These are phyloP conservation scores for Pythium pectinolyticum DNA, from an alignment of 352 stramenopile genomes.

Conservation along the genomic window DNA sequence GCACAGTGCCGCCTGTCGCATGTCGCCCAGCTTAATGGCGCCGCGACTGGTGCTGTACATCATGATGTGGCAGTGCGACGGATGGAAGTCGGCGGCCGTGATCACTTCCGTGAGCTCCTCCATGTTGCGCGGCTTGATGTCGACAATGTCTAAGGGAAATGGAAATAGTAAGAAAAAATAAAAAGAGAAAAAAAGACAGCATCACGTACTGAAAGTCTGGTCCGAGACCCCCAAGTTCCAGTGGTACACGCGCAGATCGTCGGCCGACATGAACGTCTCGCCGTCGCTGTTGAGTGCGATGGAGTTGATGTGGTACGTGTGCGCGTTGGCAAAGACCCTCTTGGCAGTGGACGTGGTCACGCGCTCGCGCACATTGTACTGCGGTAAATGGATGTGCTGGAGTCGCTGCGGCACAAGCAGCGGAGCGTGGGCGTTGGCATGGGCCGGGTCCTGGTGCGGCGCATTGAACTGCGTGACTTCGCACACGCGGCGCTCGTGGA, in stretches of 20 bases:
- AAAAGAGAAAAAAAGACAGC: neutral
- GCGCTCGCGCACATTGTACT: constrained; percentile 50
- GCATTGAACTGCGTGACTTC: constrained; percentile 78
- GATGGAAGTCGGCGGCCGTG: constrained; percentile 93
- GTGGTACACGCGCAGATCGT: constrained; percentile 96
- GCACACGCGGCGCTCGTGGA: constrained; percentile 79
- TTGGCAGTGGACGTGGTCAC: constrained; percentile 79
- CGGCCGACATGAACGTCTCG: constrained; percentile 95
- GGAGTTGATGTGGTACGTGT: constrained; percentile 98
- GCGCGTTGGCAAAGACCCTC: constrained; percentile 91
- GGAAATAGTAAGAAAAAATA: neutral
- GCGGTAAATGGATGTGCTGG: constrained; percentile 54
- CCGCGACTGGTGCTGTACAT: constrained; percentile 94
- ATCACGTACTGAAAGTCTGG: constrained; percentile 87
- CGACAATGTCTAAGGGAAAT: constrained; percentile 85
- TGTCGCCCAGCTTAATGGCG: constrained; percentile 92
- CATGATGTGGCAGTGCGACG: constrained; percentile 92
- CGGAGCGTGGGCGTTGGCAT: neutral
- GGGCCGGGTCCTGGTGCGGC: constrained; percentile 25
- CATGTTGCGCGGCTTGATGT: constrained; percentile 97
- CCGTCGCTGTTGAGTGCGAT: constrained; percentile 94
- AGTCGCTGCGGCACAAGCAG: no score
- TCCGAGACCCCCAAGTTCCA: constrained; percentile 92
- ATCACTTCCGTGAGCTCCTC: constrained; percentile 97
- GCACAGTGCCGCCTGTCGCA: constrained; percentile 89